Evolutionary conservation across 805 yeast genomes (phyloP).

Genomic region (Suhomyces faveliae): DNA sequence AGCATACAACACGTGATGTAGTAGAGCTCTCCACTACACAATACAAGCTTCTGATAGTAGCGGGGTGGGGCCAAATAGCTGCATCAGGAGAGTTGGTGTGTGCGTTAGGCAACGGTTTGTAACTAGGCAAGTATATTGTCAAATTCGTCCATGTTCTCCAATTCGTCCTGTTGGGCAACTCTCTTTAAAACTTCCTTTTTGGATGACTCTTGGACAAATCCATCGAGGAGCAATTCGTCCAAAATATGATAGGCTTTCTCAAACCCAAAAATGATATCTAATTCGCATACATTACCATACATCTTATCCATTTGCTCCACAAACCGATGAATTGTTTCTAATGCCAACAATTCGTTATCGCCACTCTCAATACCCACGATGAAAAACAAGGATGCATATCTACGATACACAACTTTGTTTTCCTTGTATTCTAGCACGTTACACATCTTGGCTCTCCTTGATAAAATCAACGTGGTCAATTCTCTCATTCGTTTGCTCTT

Average conservation of each 20-base stretch:
- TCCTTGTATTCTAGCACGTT: constrained; percentile 86
- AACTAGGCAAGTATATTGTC: constrained; percentile 36
- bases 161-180: constrained; percentile 81
- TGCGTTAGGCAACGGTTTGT: not conserved
- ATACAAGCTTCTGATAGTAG: not conserved
- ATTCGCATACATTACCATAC: constrained; percentile 93
- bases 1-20: not conserved
- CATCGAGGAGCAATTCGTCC: constrained; percentile 88
- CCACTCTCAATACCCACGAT: constrained; percentile 79
- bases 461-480: constrained; percentile 77
- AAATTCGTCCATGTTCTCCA: constrained; percentile 74
- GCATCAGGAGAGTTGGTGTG: not conserved
- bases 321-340: constrained; percentile 86
- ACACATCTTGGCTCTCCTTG: constrained; percentile 92
- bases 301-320: constrained; percentile 97
- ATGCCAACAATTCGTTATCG: constrained; percentile 82
- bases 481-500: constrained; percentile 82
- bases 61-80: not conserved
- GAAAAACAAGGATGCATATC: constrained; percentile 92
- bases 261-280: constrained; percentile 95
- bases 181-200: constrained; percentile 74
- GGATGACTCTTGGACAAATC: constrained; percentile 80
- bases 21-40: not conserved
- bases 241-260: constrained; percentile 89
- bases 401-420: constrained; percentile 80